A percentile compares a stretch with the other conserved stretches of the same genome.
phyloP scores from a whole-genome alignment of 2,329 filamentous ascomycete genomes.

The Xylaria sp. region DNA sequence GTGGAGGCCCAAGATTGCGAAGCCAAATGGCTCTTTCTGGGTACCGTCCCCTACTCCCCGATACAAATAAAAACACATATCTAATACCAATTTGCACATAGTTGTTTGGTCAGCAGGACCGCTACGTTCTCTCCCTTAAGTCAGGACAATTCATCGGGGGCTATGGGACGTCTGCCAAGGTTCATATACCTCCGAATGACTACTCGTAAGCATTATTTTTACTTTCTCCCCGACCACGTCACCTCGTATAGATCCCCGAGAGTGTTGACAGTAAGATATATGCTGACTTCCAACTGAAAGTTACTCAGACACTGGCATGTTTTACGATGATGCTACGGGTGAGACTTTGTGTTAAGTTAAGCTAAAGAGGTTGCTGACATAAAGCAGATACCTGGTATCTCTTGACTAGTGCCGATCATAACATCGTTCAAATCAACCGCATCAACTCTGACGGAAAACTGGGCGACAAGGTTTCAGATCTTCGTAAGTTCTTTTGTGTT shows the following conservation, averaged over 20 bases:
- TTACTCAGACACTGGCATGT: constrained; percentile 50
- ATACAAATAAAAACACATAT: too few relatives aligned
- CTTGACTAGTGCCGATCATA: constrained; percentile 48
- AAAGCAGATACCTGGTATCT: constrained; percentile 45
- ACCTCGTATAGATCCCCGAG: too few relatives aligned
- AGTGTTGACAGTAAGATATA: too few relatives aligned
- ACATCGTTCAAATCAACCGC: constrained; percentile 47
- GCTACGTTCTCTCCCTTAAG: constrained; percentile 45
- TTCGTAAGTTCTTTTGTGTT: constrained; percentile 30
- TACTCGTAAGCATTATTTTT: constrained; percentile 33
- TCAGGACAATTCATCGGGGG: constrained; percentile 41
- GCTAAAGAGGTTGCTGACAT: not conserved
- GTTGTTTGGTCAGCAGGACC: constrained; percentile 49
- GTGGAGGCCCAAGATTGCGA: constrained; percentile 49
- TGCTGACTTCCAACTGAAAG: constrained; percentile 18
- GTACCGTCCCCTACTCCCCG: constrained; percentile 30
- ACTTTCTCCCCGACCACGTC: too few relatives aligned
- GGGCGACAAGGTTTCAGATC: constrained; percentile 39
- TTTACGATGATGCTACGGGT: constrained; percentile 41
- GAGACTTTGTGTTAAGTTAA: not conserved
- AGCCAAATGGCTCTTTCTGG: constrained; percentile 48
- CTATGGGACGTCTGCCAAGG: constrained; percentile 42
- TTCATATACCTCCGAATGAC: constrained; percentile 44
- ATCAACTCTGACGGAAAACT: constrained; percentile 46
- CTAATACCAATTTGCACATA: not conserved